Evolutionary conservation across 768 basidiomycete species (phyloP).

Genomic region (Pisolithus sp.): DNA sequence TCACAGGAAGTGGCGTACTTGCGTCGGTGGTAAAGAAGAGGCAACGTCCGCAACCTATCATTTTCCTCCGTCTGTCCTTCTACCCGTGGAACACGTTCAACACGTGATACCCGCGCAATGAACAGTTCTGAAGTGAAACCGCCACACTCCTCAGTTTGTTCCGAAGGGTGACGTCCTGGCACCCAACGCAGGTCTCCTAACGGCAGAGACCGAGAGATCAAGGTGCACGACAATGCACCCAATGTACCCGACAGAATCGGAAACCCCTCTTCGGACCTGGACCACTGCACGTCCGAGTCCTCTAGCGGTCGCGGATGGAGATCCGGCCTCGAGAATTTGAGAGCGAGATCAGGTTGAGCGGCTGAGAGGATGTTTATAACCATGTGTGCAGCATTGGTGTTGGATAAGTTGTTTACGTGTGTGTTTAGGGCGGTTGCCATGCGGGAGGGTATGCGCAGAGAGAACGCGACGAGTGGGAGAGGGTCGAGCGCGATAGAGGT

Average conservation of each 20-base stretch:
- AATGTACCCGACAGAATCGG: conserved; percentile 55
- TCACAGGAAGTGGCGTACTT: conserved; percentile 47
- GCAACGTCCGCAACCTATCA: conserved; percentile 32
- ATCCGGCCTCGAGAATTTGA: conserved; percentile 69
- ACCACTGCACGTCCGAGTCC: conserved; percentile 30
- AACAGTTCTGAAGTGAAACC: conserved; percentile 64
- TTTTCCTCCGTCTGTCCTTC: conserved; percentile 14
- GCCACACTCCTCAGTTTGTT: conserved; percentile 18
- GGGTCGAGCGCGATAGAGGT: conserved; percentile 89
- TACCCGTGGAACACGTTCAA: conserved; percentile 36
- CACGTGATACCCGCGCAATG: conserved; percentile 68
- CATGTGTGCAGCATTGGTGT: conserved; percentile 44
- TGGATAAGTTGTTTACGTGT: conserved; percentile 8
- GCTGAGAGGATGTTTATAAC: conserved; percentile 78
- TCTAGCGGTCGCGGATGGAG: conserved; percentile 56
- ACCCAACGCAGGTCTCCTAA: conserved; percentile 49
- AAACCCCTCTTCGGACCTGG: conserved; percentile 44
- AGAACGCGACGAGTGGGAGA: conserved; percentile 81
- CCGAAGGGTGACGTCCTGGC: conserved; percentile 12
- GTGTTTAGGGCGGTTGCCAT: conserved; percentile 62
- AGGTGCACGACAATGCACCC: conserved; percentile 67
- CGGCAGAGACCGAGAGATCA: conserved; percentile 55
- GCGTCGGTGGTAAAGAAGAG: conserved; percentile 60
- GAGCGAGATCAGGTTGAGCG: conserved; percentile 53
- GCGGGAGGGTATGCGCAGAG: conserved; percentile 82